Evolutionary conservation across 108 stramenopile species (phyloP).

Genomic region (Skeletonema grethae): DNA sequence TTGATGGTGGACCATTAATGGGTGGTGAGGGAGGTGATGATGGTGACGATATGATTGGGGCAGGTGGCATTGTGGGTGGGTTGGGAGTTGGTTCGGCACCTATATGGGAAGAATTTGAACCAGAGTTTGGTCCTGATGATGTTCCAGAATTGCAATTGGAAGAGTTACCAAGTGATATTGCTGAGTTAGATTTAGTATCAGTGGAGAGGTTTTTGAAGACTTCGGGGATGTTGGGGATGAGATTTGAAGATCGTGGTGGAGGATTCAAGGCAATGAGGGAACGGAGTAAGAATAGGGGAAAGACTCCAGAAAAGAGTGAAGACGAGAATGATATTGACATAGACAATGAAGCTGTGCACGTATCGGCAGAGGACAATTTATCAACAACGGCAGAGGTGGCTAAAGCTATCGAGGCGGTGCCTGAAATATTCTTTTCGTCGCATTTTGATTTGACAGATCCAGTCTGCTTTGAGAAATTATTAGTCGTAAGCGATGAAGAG

Average conservation of each 20-base stretch:
- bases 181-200: conserved; percentile 33
- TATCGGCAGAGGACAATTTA: conserved; percentile 3
- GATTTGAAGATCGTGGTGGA: conserved; percentile 55
- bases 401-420: conserved; percentile 51
- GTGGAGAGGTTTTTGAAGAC: conserved; percentile 41
- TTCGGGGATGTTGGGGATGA: conserved; percentile 49
- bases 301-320: background rate
- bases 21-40: conserved; percentile 14
- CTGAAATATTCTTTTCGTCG: conserved; percentile 62
- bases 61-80: conserved; percentile 16
- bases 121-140: conserved; percentile 50
- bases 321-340: conserved; percentile 13
- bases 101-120: conserved; percentile 41
- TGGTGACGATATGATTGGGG: conserved; percentile 4
- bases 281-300: conserved; percentile 6
- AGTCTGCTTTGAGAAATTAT: conserved; percentile 66
- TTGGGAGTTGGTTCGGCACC: conserved; percentile 2
- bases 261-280: conserved; percentile 39
- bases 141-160: conserved; percentile 42
- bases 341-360: conserved; percentile 8
- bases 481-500: conserved; percentile 54
- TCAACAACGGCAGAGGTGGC: conserved; percentile 14
- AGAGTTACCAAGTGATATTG: conserved; percentile 40
- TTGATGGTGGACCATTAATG: conserved; percentile 36
- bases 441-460: conserved; percentile 86